phyloP scores from a whole-genome alignment of 1,284 basidiomycete species.

The Abortiporus biennis region DNA sequence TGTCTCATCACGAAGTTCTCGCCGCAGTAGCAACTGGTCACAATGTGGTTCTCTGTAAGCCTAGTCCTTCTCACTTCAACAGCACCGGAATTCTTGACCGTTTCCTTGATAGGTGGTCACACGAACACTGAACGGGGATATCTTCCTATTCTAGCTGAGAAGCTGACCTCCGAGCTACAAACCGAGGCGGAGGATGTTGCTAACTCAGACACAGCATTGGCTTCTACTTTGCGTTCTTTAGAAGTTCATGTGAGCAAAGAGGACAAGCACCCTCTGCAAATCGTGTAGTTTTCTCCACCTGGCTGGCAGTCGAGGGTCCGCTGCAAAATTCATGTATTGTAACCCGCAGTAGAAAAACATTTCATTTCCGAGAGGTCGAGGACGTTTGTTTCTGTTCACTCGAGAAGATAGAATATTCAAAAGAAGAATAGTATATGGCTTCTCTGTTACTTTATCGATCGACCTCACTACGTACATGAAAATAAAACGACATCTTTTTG shows the following conservation, averaged over 20 bases:
- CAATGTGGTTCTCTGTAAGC: conserved; percentile 72
- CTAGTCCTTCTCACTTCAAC: not conserved
- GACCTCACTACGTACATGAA: conserved; percentile 29
- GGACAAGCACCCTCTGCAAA: conserved; percentile 56
- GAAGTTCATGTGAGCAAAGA: conserved; percentile 52
- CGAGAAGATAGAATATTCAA: too few relatives aligned
- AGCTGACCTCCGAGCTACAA: conserved; percentile 50
- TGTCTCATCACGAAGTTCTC: conserved; percentile 84
- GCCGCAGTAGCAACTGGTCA: conserved; percentile 68
- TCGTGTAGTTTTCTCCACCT: conserved; percentile 23
- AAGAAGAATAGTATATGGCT: too few relatives aligned
- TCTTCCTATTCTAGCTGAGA: conserved; percentile 61
- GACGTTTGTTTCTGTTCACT: too few relatives aligned
- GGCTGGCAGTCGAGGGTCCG: too few relatives aligned
- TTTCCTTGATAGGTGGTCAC: conserved; percentile 33
- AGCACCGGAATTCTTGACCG: not conserved
- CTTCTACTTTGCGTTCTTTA: conserved; percentile 21
- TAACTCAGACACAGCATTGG: conserved; percentile 19
- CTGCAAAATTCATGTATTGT: too few relatives aligned
- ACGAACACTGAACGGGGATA: conserved; percentile 89
- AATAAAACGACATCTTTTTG: conserved; percentile 1
- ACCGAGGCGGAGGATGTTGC: conserved; percentile 14
- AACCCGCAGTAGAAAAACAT: too few relatives aligned
- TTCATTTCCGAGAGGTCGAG: too few relatives aligned
- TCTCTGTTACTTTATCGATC: conserved; percentile 34